These are phyloP conservation scores for Plantago ovata DNA, from an alignment of 257 asterid genomes.

Conservation along the genomic window DNA sequence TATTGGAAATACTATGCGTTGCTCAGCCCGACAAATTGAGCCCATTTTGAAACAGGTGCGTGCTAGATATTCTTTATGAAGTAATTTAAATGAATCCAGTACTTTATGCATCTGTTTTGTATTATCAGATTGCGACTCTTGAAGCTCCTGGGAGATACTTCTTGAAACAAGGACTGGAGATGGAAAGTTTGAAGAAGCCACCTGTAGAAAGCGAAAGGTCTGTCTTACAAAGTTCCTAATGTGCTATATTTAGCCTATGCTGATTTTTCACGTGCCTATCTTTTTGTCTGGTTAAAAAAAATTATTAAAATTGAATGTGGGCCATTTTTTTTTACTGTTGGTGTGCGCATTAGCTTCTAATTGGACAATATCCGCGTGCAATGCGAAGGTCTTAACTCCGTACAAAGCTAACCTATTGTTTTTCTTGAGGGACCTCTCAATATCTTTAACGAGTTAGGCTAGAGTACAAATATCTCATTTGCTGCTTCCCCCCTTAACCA, in stretches of 20 bases:
- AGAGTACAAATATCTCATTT: too few species aligned
- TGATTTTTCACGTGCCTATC: slow-evolving; percentile 8
- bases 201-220: slow-evolving; percentile 71
- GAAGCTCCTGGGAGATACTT: slow-evolving; percentile 86
- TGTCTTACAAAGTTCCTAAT: slow-evolving; percentile 21
- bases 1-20: slow-evolving; percentile 70
- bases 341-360: neutral
- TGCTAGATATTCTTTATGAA: slow-evolving; percentile 20
- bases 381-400: too few species aligned
- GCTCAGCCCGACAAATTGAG: slow-evolving; percentile 63
- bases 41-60: slow-evolving; percentile 82
- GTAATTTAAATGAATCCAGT: slow-evolving; percentile 9
- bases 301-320: neutral
- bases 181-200: slow-evolving; percentile 52
- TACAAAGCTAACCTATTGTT: too few species aligned
- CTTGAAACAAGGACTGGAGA: slow-evolving; percentile 67
- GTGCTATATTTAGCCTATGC: slow-evolving; percentile 1
- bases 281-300: neutral
- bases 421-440: too few species aligned
- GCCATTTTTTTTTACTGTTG: neutral
- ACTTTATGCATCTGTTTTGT: slow-evolving; percentile 22
- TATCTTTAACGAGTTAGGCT: too few species aligned
- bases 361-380: too few species aligned
- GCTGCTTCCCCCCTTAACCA: too few species aligned
- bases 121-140: slow-evolving; percentile 60